Evolutionary conservation across 192 early-diverging fungal genomes (phyloP).

Genomic region (Backusella tarrabulga): DNA sequence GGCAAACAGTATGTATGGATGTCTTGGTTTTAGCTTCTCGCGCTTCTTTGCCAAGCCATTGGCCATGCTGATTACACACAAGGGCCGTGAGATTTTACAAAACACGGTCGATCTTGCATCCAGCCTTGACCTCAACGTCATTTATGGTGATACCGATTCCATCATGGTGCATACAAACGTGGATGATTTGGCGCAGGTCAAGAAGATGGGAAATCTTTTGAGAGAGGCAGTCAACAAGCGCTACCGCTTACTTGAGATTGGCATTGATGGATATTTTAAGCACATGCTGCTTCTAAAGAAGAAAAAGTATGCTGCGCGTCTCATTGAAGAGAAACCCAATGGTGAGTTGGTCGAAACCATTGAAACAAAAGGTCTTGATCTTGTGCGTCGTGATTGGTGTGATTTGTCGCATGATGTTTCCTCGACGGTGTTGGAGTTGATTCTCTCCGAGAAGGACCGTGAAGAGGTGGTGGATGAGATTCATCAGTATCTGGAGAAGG

Average conservation of each 20-base stretch:
- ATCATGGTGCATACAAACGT: constrained; percentile 96
- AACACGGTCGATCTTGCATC: constrained; percentile 86
- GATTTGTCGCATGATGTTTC: constrained; percentile 89
- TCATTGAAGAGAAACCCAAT: constrained; percentile 59
- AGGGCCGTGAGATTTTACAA: constrained; percentile 95
- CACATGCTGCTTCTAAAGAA: constrained; percentile 93
- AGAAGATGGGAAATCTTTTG: constrained; percentile 78
- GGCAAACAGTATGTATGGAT: constrained; percentile 99
- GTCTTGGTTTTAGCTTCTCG: constrained; percentile 88
- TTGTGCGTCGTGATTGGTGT: constrained; percentile 98
- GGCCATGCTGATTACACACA: constrained; percentile 95
- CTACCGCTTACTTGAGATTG: constrained; percentile 95
- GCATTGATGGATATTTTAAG: constrained; percentile 92
- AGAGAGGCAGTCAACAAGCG: constrained; percentile 86
- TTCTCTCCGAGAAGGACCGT: constrained; percentile 52
- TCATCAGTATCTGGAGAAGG: constrained; percentile 66
- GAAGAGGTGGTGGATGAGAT: constrained; percentile 78
- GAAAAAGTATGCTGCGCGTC: constrained; percentile 96
- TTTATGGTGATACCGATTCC: constrained; percentile 99
- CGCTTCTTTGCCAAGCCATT: constrained; percentile 96
- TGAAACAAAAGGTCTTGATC: constrained; percentile 94
- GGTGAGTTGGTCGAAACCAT: constrained; percentile 46
- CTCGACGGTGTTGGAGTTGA: constrained; percentile 61
- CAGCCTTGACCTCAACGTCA: constrained; percentile 79
- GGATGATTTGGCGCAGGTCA: constrained; percentile 66